Conservation (phyloP, 139 green algal species). For the Raphidocelis subcapitata region DNA sequence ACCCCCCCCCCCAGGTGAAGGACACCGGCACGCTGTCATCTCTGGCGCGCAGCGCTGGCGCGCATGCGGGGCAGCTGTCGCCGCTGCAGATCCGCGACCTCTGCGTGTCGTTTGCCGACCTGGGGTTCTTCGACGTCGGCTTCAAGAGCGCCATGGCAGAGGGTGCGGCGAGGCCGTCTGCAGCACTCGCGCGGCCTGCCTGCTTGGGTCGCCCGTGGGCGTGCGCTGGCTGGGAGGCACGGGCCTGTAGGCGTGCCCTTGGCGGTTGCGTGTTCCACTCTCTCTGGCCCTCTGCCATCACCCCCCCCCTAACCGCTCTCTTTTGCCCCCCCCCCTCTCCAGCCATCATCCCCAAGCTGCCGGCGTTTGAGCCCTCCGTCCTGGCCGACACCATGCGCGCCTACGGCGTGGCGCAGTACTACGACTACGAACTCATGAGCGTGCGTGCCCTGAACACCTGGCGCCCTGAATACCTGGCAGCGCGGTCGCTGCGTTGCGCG, state of each 20-base stretch:
- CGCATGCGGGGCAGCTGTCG: conserved; percentile 1
- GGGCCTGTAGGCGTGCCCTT: neutral
- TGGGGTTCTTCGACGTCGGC: conserved; percentile 24
- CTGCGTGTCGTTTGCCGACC: conserved; percentile 14
- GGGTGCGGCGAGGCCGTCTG: neutral
- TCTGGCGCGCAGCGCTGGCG: conserved; percentile 11
- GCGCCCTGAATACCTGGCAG: neutral
- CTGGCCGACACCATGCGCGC: conserved; percentile 25
- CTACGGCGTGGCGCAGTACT: conserved; percentile 20
- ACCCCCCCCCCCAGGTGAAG: too few species aligned
- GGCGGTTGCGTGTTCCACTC: neutral
- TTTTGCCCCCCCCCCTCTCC: too few species aligned
- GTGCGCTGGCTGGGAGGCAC: neutral
- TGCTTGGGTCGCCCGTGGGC: neutral
- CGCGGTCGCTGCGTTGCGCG: too few species aligned
- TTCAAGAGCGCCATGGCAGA: conserved; percentile 33
- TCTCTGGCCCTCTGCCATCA: neutral
- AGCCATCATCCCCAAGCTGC: conserved; percentile 16
- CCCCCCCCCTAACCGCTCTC: neutral
- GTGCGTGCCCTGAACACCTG: too few species aligned
- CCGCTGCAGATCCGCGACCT: conserved; percentile 30
- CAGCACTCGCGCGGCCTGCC: neutral
- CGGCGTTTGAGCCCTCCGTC: conserved; percentile 12
- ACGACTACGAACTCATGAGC: neutral
- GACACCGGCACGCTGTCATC: too few species aligned